A percentile compares a stretch with the other conserved stretches of the same genome.
Conservation (phyloP, 75 land plant genomes). For the Isoetes taiwanensis region DNA sequence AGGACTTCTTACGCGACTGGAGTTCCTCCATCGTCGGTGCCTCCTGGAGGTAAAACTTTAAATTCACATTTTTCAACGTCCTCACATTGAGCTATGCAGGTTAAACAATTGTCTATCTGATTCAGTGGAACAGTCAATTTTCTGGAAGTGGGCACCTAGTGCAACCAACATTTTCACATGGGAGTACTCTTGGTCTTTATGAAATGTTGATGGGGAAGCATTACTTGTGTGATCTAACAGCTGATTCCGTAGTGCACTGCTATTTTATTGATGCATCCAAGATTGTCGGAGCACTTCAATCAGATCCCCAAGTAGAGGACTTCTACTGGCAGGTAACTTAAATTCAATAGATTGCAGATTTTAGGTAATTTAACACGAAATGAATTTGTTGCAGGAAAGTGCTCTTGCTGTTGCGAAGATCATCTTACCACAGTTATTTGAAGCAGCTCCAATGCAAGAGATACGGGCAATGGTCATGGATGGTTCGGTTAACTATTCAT, state of each 20-base stretch:
- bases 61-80: too few species aligned
- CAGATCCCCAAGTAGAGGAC: constrained; percentile 54
- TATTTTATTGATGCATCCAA: constrained; percentile 76
- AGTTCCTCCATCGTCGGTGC: too few species aligned
- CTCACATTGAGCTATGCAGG: too few species aligned
- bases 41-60: too few species aligned
- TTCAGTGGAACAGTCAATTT: constrained; percentile 65
- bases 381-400: constrained; percentile 71
- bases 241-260: constrained; percentile 84
- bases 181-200: constrained; percentile 89
- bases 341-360: too few species aligned
- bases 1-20: too few species aligned
- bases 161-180: constrained; percentile 85
- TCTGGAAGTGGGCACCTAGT: constrained; percentile 29
- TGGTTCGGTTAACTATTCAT: constrained; percentile 44
- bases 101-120: too few species aligned
- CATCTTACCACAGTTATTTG: constrained; percentile 59
- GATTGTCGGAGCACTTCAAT: constrained; percentile 31
- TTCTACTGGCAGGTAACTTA: constrained; percentile 81
- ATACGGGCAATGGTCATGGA: constrained; percentile 49
- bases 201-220: constrained; percentile 76
- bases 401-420: constrained; percentile 60
- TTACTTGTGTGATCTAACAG: constrained; percentile 56
- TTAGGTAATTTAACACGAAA: too few species aligned
- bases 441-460: constrained; percentile 63